phyloP scores from a whole-genome alignment of 768 basidiomycete genomes.

The Xerocomus spinulosus region DNA sequence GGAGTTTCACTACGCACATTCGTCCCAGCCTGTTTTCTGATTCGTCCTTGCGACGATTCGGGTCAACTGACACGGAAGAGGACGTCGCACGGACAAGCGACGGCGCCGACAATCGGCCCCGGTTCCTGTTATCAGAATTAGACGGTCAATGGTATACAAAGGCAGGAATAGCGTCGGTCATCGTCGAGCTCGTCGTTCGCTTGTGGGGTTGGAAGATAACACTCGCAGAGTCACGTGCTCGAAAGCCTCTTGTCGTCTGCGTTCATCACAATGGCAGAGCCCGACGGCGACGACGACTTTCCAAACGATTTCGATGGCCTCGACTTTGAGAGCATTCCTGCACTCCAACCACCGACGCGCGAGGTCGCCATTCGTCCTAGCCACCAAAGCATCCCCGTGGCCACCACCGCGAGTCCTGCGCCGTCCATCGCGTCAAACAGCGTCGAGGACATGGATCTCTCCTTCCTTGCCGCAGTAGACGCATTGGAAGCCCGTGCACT shows the following conservation, averaged over 20 bases:
- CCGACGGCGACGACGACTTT: slow-evolving; percentile 45
- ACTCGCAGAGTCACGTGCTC: neutral
- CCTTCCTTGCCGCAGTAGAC: slow-evolving; percentile 39
- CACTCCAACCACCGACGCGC: slow-evolving; percentile 23
- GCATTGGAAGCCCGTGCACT: slow-evolving; percentile 39
- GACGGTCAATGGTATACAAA: too few species aligned
- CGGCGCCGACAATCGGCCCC: slow-evolving; percentile 14
- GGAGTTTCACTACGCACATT: slow-evolving; percentile 10
- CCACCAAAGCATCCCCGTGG: neutral
- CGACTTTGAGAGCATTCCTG: slow-evolving; percentile 40
- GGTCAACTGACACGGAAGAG: slow-evolving; percentile 6
- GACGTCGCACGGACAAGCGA: neutral
- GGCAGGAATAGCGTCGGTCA: too few species aligned
- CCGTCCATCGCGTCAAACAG: slow-evolving; percentile 3
- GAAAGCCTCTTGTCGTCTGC: neutral
- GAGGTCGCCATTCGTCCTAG: too few species aligned
- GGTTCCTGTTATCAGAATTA: neutral
- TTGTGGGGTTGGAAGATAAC: too few species aligned
- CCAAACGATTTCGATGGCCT: slow-evolving; percentile 52
- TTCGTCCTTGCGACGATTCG: neutral
- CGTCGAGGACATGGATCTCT: slow-evolving; percentile 20
- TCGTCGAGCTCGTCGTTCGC: too few species aligned
- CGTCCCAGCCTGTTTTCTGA: slow-evolving; percentile 7
- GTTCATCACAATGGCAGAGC: slow-evolving; percentile 21
- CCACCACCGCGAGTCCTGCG: slow-evolving; percentile 10